Base-by-base conservation (phyloP, 345 rosid species). In the Cochlearia excelsa region DNA sequence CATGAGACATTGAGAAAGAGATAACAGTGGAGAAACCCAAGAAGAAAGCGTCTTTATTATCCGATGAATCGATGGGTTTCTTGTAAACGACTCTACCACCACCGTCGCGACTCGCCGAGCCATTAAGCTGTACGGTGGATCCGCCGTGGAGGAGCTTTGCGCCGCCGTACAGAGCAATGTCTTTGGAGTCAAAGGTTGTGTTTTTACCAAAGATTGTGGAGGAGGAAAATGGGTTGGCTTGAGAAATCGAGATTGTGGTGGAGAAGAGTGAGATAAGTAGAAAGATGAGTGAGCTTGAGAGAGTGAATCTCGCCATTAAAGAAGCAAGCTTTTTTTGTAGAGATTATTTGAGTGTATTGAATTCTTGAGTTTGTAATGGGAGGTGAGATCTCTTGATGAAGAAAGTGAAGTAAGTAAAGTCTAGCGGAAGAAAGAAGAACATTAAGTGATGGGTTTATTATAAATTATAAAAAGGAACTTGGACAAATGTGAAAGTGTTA, bases 11-110 rank as follows among this genome's bases (percentile, higher is more conserved):
- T 0, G 84, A 81, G 68, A 92, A 86, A 10, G 96, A 70, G 69
- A 92, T 77, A 40, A 71, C 42, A 40, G 84, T 83, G 7, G 93
- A 78, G 54, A 88, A 88, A 26, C 90, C 88, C 3, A 73, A 59
- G 60, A 63, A 4, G 26, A 50, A 79, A 45, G 34, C 74, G n/a
- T 77, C 68, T 47, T 71, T 71, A 72, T 88, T 85, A 65, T 76
- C 73, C 26, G 73, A 69, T 16, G 65, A 71, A 77, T 77, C 79
- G 69, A 92, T 74, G 74, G 98, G 86, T 54, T 80, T 80, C 85
- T 79, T 82, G 52, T 75, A 83, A 75, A 79, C 54, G 41, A 77
- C 82, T 74, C 69, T 69, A 35, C 97, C 97, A 46, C 74, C 76
- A 26, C 80, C 80, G 4, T 2, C 40, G 40, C 59, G 73, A 69